Base-by-base conservation (phyloP, 106 monocot genomes). In the Dendrobium catenatum region DNA sequence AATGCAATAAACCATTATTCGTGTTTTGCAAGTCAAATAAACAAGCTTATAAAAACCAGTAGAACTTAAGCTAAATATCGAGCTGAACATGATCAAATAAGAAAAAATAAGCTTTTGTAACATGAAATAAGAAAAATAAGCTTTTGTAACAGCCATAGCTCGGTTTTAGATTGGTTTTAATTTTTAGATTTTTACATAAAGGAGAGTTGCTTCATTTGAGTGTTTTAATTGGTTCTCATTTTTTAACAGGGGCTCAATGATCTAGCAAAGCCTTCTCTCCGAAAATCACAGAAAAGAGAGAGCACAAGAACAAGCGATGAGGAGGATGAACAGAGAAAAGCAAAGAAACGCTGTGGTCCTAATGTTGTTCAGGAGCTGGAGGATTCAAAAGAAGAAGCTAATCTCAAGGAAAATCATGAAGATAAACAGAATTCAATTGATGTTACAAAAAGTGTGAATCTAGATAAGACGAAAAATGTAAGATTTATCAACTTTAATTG, bases 401-500 rank as follows among this genome's bases (percentile, higher is more conserved):
- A 29, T 9, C 37, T 4, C 70, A 37, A 4, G 37, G 13, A 37
- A 37, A 27, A 51, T 19, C 27, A 15, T 10, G 83, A 87, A 44
- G 83, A 70, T 29, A 33, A 86, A 0, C 40, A 81, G 18, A 41
- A 19, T 26, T 10, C 79, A 11, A 16, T n/a, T 0, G 85, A 79
- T 80, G 80, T 44, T 68, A 13, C 47, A 9, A 82, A 86, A 76
- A 86, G 80, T 26, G 85, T 55, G 47, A 88, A 85, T 33, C 83
- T 92, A 26, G 88, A 90, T 79, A 87, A 87, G 76, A 92, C 94
- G 6, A 89, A 83, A 86, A 85, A 79, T 81, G 91, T 93, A 2
- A 17, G 83, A 44, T 43, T 17, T 8, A 18, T 16, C 54, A 42
- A 26, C 11, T 51, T 6, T 15, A 79, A 11, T 24, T 40, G 40